Base-by-base conservation (phyloP, 345 rosid species). In the Populus simonii region DNA sequence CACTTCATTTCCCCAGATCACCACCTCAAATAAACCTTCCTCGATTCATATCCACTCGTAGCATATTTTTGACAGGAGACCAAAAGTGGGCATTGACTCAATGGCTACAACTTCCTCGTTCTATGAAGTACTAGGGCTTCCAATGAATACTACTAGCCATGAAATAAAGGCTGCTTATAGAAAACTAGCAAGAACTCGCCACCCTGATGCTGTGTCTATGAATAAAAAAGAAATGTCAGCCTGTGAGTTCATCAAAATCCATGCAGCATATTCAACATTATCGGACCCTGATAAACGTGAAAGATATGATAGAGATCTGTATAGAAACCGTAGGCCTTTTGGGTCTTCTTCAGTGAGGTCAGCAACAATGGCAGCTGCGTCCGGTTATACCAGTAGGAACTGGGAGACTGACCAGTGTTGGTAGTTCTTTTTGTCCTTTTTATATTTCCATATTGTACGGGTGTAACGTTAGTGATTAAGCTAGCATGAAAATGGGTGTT, bases 401-500 rank as follows among this genome's bases (percentile, higher is more conserved):
- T 91, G 95, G 93, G 95, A 89, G 83, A 88, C 90, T 22, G 95
- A 91, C 65, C 95, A 91, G 83, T 89, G 95, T 63, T 88, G 95
- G 95, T 89, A 91, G 86, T n/a, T 18, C 1, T 18, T 68, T 13
- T 74, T 77, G 3, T 23, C 31, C 47, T 18, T 41, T 33, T 25
- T 8, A 22, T 27, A 61, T 43, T 15, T 73, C 12, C 27, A 0
- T 10, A 13, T n/a, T 17, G 11, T 12, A 11, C 13, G 45, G 10
- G 7, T 70, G 57, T 11, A 70, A 43, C 11, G 13, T 13, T 23
- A 23, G 15, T n/a, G 45, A 41, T 43, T 2, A 25, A 27, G n/a
- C 49, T 45, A 41, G 57, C 22, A 31, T 23, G 53, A 25, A 45
- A 69, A 23, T 15, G 36, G 31, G 20, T 45, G 20, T 17, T 4